Percentiles rank a stretch among this genome's conserved stretches.
phyloP scores from a whole-genome alignment of 768 basidiomycete genomes.

The Crassisporium funariophilum region DNA sequence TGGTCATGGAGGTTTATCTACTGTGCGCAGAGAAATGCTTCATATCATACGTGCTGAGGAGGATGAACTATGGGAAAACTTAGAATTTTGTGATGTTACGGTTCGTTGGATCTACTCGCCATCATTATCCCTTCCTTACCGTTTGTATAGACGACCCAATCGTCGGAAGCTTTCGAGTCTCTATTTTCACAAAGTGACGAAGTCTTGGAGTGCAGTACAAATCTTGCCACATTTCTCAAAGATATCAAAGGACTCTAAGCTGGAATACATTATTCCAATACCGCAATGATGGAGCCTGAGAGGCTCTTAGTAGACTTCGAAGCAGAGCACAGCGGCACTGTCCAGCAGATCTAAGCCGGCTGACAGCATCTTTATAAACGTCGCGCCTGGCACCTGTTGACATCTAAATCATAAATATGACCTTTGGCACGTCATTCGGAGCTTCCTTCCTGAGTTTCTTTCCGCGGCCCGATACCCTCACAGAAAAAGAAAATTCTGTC shows the following conservation, averaged over 20 bases:
- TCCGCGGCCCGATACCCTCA: too few relatives aligned
- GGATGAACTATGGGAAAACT: slow-evolving; percentile 73
- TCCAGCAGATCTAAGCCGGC: too few relatives aligned
- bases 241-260: slow-evolving; percentile 55
- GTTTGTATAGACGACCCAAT: slow-evolving; percentile 54
- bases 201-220: slow-evolving; percentile 53
- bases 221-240: slow-evolving; percentile 58
- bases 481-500: too few relatives aligned
- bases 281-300: background rate
- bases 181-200: slow-evolving; percentile 62
- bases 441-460: too few relatives aligned
- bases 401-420: background rate
- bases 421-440: too few relatives aligned
- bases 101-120: slow-evolving; percentile 39
- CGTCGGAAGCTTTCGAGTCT: slow-evolving; percentile 57
- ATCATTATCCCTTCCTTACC: slow-evolving; percentile 7
- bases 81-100: slow-evolving; percentile 65
- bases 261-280: background rate
- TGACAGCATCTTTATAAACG: too few relatives aligned
- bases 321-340: too few relatives aligned
- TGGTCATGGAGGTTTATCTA: slow-evolving; percentile 66
- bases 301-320: too few relatives aligned
- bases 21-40: slow-evolving; percentile 76
- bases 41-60: slow-evolving; percentile 72
- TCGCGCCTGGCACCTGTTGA: too few relatives aligned